A percentile compares a stretch with the other conserved stretches of the same genome.
Evolutionary conservation across 805 yeast genomes (phyloP).

Genomic region (Saturnispora silvae): DNA sequence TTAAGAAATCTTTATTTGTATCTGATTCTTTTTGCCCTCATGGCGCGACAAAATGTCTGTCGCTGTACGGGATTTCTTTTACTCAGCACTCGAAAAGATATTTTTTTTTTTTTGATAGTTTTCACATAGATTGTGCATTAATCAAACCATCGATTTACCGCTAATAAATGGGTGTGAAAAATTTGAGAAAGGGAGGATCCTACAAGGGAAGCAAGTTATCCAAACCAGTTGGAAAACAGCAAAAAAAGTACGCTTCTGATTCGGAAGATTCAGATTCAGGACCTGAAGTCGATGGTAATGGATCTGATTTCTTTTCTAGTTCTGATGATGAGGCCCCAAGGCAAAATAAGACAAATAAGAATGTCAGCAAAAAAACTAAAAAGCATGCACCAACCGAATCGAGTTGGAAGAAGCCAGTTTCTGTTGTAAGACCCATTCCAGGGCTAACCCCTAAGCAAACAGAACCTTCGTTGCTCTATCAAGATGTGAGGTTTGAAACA

Average conservation of each 20-base stretch:
- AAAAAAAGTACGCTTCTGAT: slow-evolving; percentile 6
- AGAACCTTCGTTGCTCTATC: slow-evolving; percentile 16
- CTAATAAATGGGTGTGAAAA: not conserved
- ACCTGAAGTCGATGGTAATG: slow-evolving; percentile 17
- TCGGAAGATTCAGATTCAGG: slow-evolving; percentile 18
- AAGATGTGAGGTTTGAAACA: slow-evolving; percentile 85
- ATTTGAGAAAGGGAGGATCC: not conserved
- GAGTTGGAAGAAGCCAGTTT: slow-evolving; percentile 62
- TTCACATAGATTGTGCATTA: not conserved
- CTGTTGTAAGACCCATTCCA: slow-evolving; percentile 63
- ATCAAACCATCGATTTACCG: too few species aligned
- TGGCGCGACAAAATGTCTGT: too few species aligned
- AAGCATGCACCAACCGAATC: slow-evolving; percentile 87
- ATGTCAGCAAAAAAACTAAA: slow-evolving; percentile 10
- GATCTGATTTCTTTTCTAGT: slow-evolving; percentile 1
- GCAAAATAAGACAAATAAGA: not conserved
- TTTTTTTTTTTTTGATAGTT: too few species aligned
- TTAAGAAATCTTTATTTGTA: too few species aligned
- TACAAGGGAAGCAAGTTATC: not conserved
- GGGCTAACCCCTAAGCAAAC: slow-evolving; percentile 38
- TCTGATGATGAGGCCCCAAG: slow-evolving; percentile 7
- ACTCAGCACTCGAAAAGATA: too few species aligned
- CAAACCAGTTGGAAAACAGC: not conserved
- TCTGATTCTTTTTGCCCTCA: too few species aligned
- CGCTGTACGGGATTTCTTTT: too few species aligned